These are phyloP conservation scores for Microstroma glucosiphilum DNA, from an alignment of 1,284 basidiomycete species.

Conservation along the genomic window DNA sequence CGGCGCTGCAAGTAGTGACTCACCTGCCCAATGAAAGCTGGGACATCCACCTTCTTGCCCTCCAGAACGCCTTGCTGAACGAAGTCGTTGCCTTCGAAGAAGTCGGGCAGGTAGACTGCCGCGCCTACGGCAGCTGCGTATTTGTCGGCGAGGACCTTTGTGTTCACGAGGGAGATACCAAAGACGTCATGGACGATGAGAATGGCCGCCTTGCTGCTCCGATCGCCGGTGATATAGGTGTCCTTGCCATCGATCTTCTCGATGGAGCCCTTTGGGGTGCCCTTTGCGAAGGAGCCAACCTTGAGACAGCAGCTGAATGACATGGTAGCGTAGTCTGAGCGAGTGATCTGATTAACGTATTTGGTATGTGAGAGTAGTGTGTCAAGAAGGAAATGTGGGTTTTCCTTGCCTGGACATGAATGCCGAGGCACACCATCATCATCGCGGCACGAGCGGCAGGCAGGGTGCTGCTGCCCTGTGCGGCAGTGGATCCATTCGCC, in stretches of 20 bases:
- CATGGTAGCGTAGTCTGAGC: not conserved
- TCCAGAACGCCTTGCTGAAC: conserved; percentile 7
- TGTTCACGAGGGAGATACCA: conserved; percentile 16
- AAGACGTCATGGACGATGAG: conserved; percentile 16
- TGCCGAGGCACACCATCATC: no score
- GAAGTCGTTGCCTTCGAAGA: conserved; percentile 15
- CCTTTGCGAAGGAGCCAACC: conserved; percentile 19
- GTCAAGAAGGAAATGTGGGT: no score
- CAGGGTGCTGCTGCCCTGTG: no score
- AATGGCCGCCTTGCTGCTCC: conserved; percentile 12
- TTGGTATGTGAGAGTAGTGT: no score
- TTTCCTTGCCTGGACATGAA: no score
- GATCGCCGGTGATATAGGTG: conserved; percentile 17
- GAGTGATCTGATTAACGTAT: not conserved
- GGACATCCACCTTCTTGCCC: conserved; percentile 3
- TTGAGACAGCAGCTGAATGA: conserved; percentile 7
- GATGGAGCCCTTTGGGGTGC: conserved; percentile 14
- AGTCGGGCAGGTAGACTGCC: conserved; percentile 17
- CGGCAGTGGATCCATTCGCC: no score
- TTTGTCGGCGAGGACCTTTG: conserved; percentile 19
- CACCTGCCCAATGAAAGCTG: not conserved
- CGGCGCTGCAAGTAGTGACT: not conserved
- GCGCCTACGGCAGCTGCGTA: conserved; percentile 19
- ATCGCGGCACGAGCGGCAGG: no score
- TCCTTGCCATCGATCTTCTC: conserved; percentile 14